Evolutionary conservation across 441 rosid species (phyloP).

Genomic region (Bruguiera hainesii): DNA sequence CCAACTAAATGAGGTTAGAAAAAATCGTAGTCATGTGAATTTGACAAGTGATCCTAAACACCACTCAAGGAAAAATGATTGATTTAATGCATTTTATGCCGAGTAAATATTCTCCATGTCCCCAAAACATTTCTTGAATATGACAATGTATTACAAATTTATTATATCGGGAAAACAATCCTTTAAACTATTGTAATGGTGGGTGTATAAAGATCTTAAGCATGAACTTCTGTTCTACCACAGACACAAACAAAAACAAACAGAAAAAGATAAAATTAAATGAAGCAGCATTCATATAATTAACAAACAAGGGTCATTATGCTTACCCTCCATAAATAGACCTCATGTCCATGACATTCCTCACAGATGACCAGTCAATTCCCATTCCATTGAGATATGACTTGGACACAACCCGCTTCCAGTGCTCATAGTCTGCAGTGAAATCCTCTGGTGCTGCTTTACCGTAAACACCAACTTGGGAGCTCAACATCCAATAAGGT

Average conservation of each 20-base stretch:
- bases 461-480: conserved; percentile 85
- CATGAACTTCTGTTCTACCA: too few species aligned
- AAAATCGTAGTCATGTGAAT: background rate
- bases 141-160: too few species aligned
- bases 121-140: too few species aligned
- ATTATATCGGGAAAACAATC: too few species aligned
- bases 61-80: background rate
- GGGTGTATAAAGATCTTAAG: too few species aligned
- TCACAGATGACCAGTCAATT: conserved; percentile 74
- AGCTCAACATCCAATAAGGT: conserved; percentile 81
- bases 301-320: background rate
- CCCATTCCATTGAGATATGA: conserved; percentile 80
- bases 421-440: conserved; percentile 62
- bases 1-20: background rate
- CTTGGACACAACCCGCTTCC: conserved; percentile 84
- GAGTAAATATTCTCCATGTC: too few species aligned
- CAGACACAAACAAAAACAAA: background rate
- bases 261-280: background rate
- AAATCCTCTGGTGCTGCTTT: conserved; percentile 92
- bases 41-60: background rate
- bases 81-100: too few species aligned
- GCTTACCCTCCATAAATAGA: conserved; percentile 95
- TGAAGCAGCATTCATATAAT: background rate
- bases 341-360: conserved; percentile 98
- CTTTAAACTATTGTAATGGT: too few species aligned